A percentile compares a stretch with the other conserved stretches of the same genome.
These are phyloP conservation scores for Pestalotiopsis fici DNA, from an alignment of 2,329 filamentous ascomycete species.

Conservation along the genomic window DNA sequence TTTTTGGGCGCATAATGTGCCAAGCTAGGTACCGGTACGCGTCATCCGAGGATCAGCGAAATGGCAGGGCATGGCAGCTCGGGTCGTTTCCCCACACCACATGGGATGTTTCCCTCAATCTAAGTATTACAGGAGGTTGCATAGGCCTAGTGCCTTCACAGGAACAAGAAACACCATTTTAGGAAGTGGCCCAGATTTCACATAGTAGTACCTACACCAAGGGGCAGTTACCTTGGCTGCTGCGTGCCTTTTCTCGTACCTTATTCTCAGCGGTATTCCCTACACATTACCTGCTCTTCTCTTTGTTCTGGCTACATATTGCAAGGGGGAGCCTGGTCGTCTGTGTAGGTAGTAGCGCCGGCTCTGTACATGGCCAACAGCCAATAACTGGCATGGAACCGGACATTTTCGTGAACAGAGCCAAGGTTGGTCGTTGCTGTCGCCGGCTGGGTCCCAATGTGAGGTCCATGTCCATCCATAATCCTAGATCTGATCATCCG, in stretches of 20 bases:
- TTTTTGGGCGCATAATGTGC: background rate
- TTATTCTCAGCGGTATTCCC: no score
- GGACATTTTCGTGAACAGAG: conserved; percentile 4
- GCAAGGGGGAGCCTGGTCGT: background rate
- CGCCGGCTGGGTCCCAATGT: background rate
- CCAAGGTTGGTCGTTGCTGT: conserved; percentile 2
- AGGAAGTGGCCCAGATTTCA: conserved; percentile 9
- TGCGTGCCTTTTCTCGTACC: no score
- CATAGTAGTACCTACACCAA: background rate
- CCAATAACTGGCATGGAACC: conserved; percentile 4
- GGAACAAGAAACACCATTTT: conserved; percentile 7
- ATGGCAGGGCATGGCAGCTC: conserved; percentile 6
- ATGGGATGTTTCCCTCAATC: conserved; percentile 10
- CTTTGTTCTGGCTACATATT: background rate
- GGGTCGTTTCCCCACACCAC: background rate
- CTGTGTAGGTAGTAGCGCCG: conserved; percentile 5
- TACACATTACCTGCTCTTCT: no score
- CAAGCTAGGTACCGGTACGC: conserved; percentile 2
- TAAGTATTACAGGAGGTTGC: conserved; percentile 12
- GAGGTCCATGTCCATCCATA: background rate
- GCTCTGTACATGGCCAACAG: background rate
- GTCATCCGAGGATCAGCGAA: conserved; percentile 1
- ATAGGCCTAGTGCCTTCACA: background rate
- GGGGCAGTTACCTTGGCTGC: background rate
- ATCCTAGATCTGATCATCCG: background rate